phyloP scores from a whole-genome alignment of 345 rosid species.

The Eutrema heterophyllum region DNA sequence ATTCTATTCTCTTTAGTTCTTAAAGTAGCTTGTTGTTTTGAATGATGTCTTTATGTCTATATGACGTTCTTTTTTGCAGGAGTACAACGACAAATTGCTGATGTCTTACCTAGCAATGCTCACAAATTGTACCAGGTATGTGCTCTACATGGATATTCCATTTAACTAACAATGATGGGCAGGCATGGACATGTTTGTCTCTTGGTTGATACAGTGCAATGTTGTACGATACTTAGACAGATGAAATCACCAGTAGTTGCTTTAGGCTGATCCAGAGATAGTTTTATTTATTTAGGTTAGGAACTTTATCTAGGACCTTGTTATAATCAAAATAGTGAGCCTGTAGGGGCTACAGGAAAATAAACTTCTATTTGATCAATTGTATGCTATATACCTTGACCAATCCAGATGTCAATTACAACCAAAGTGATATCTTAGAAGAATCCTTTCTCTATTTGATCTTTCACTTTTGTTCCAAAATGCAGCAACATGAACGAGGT shows the following conservation, averaged over 20 bases:
- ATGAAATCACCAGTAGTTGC: not conserved
- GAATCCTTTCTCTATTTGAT: not conserved
- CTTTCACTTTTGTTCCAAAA: not conserved
- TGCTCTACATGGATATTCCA: not conserved
- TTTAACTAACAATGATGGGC: not conserved
- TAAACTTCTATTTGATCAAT: not conserved
- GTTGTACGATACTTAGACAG: not conserved
- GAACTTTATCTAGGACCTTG: not conserved
- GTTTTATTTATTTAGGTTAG: not conserved
- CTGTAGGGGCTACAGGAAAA: not conserved
- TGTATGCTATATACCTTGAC: constrained; percentile 1
- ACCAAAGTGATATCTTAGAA: not conserved
- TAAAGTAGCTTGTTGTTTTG: not conserved
- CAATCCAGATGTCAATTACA: not conserved
- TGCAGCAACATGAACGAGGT: constrained; percentile 91
- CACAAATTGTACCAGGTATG: constrained; percentile 89
- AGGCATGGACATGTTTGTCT: not conserved
- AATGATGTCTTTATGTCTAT: not conserved
- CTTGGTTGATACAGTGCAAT: not conserved
- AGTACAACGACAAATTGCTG: constrained; percentile 86
- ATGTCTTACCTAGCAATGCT: constrained; percentile 87
- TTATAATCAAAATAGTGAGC: not conserved
- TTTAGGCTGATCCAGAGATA: constrained; percentile 5
- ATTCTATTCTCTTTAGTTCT: not conserved
- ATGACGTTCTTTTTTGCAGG: constrained; percentile 41